Percentiles rank a stretch among this genome's conserved stretches.
These are phyloP conservation scores for Pseudozyma tsukubaensis DNA, from an alignment of 1,284 basidiomycete genomes.

Conservation along the genomic window DNA sequence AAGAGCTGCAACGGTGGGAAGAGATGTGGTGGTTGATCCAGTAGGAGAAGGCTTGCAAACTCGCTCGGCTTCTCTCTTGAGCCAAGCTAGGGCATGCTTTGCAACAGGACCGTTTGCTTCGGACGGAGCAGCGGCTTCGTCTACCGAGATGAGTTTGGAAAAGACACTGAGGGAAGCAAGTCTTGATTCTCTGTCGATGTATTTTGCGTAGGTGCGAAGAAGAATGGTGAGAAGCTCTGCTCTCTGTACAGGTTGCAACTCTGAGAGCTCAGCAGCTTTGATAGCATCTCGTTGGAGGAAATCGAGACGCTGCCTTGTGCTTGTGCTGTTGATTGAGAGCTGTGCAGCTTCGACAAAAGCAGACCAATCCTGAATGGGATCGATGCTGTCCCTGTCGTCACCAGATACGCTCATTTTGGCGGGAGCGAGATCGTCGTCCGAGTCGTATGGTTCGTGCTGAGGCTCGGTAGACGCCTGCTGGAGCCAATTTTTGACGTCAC, in stretches of 20 bases:
- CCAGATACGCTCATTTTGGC: slow-evolving; percentile 41
- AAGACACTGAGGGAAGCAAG: slow-evolving; percentile 78
- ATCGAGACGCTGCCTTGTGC: slow-evolving; percentile 44
- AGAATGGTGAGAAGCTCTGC: slow-evolving; percentile 80
- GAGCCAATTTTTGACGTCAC: slow-evolving; percentile 52
- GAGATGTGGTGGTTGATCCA: slow-evolving; percentile 42
- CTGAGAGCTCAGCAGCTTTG: slow-evolving; percentile 40
- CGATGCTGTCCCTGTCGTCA: slow-evolving; percentile 27
- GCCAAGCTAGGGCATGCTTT: slow-evolving; percentile 79
- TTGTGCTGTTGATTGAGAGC: slow-evolving; percentile 27
- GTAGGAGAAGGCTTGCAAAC: slow-evolving; percentile 45
- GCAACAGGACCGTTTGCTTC: slow-evolving; percentile 71
- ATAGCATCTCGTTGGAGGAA: slow-evolving; percentile 46
- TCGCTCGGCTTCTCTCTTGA: slow-evolving; percentile 75
- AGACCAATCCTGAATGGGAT: slow-evolving; percentile 51
- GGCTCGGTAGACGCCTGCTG: slow-evolving; percentile 31
- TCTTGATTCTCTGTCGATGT: slow-evolving; percentile 78
- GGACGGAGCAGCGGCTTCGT: slow-evolving; percentile 70
- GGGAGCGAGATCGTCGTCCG: slow-evolving; percentile 62
- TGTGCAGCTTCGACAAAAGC: slow-evolving; percentile 46
- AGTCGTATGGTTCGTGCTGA: slow-evolving; percentile 58
- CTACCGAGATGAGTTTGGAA: slow-evolving; percentile 75
- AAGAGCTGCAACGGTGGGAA: slow-evolving; percentile 76
- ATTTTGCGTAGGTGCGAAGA: slow-evolving; percentile 80
- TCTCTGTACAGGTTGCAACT: slow-evolving; percentile 75